Percentiles rank a stretch among this genome's conserved stretches.
Evolutionary conservation across 352 stramenopile species (phyloP).

Genomic region (Stephanocyclus meneghinianus): DNA sequence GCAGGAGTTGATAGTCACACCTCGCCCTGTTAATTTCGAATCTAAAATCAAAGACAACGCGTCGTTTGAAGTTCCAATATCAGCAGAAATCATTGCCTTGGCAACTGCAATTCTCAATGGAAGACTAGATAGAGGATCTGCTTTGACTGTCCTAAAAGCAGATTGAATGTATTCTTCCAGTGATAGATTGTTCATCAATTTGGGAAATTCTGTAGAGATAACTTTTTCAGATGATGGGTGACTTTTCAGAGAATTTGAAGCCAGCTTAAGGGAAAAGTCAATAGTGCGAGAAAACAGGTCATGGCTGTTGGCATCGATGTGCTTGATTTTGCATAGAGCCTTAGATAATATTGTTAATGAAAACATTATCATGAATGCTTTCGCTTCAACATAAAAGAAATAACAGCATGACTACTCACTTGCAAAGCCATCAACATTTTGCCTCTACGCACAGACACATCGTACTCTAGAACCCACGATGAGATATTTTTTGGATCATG

Average conservation of each 20-base stretch:
- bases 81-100: conserved; percentile 56
- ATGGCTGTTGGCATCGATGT: conserved; percentile 45
- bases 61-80: conserved; percentile 28
- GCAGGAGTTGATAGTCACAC: conserved; percentile 56
- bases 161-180: conserved; percentile 55
- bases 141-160: conserved; percentile 37
- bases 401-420: conserved; percentile 31
- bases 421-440: conserved; percentile 84
- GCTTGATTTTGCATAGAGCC: conserved; percentile 65
- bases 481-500: conserved; percentile 71
- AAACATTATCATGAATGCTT: not conserved
- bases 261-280: conserved; percentile 63
- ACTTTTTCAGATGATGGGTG: conserved; percentile 48
- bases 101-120: conserved; percentile 58
- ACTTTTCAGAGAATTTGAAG: conserved; percentile 26
- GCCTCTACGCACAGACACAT: conserved; percentile 83
- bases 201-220: conserved; percentile 52
- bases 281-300: conserved; percentile 64
- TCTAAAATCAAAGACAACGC: conserved; percentile 62
- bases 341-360: conserved; percentile 12
- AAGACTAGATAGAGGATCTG: conserved; percentile 39
- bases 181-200: conserved; percentile 53
- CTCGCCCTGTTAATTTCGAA: conserved; percentile 47
- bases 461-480: conserved; percentile 83
- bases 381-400: not conserved